phyloP scores from a whole-genome alignment of 2,329 filamentous ascomycete genomes.

The Trichoderma koningiopsis region DNA sequence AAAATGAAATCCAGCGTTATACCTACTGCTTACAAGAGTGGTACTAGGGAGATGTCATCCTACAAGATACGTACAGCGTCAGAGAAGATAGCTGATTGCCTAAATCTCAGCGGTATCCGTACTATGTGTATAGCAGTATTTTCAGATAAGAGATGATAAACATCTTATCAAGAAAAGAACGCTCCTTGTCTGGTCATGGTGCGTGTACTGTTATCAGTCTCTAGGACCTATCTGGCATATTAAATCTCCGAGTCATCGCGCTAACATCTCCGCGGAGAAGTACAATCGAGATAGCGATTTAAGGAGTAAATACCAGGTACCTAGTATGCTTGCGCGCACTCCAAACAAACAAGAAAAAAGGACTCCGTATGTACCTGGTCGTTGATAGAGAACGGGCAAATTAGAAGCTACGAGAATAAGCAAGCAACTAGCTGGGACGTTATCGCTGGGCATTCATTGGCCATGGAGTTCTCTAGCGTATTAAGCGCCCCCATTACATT shows the following conservation, averaged over 20 bases:
- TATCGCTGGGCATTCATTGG: conserved; percentile 9
- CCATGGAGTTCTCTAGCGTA: not conserved
- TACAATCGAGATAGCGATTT: conserved; percentile 14
- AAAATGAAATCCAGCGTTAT: not conserved
- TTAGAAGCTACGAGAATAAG: not conserved
- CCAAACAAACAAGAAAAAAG: not conserved
- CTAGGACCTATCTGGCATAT: not conserved
- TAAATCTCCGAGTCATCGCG: not conserved
- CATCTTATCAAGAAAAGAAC: not conserved
- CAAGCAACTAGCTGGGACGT: not conserved
- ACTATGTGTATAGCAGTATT: not conserved
- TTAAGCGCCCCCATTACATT: not conserved
- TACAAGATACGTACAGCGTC: not conserved
- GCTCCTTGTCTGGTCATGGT: not conserved
- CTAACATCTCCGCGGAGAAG: conserved; percentile 12
- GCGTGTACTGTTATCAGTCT: not conserved
- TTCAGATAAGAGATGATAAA: not conserved
- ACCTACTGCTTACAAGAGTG: not conserved
- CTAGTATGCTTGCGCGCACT: not conserved
- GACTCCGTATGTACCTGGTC: not conserved
- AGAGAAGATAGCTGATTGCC: not conserved
- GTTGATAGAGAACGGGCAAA: not conserved
- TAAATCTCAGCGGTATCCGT: not conserved
- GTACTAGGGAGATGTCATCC: not conserved
- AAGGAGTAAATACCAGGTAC: not conserved